Percentiles rank a stretch among this genome's conserved stretches.
phyloP scores from a whole-genome alignment of 345 rosid genomes.

The Cochlearia excelsa region DNA sequence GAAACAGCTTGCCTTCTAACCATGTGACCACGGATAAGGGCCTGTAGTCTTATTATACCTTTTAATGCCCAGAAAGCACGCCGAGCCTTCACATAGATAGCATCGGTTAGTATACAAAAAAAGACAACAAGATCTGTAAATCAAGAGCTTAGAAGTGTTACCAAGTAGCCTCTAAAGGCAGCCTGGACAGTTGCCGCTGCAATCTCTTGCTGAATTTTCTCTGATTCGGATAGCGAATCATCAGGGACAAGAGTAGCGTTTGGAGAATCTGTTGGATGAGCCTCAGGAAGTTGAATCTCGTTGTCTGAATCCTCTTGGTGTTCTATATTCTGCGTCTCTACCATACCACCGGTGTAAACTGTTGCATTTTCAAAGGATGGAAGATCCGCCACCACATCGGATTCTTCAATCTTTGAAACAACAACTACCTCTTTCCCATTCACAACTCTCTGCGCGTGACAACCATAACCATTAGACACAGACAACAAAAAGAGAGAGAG shows the following conservation, averaged over 20 bases:
- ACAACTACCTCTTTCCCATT: slow-evolving; percentile 52
- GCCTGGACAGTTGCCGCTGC: slow-evolving; percentile 82
- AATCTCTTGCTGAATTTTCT: slow-evolving; percentile 49
- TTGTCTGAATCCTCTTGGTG: slow-evolving; percentile 41
- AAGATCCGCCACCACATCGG: slow-evolving; percentile 44
- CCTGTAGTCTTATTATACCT: slow-evolving; percentile 97
- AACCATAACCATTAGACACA: slow-evolving; percentile 13
- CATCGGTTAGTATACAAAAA: slow-evolving; percentile 32
- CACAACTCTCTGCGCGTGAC: slow-evolving; percentile 44
- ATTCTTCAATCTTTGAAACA: slow-evolving; percentile 56
- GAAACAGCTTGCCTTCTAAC: slow-evolving; percentile 89
- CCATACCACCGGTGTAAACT: slow-evolving; percentile 40
- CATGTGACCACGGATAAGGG: slow-evolving; percentile 91
- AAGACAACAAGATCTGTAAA: not conserved
- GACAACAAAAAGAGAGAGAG: not conserved
- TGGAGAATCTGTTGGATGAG: slow-evolving; percentile 34
- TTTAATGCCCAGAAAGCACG: slow-evolving; percentile 88
- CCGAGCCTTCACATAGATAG: slow-evolving; percentile 67
- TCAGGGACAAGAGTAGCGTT: slow-evolving; percentile 1
- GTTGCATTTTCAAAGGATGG: slow-evolving; percentile 41
- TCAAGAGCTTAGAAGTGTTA: slow-evolving; percentile 39
- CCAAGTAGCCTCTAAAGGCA: slow-evolving; percentile 93
- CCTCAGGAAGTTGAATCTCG: slow-evolving; percentile 37
- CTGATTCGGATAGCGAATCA: slow-evolving; percentile 44
- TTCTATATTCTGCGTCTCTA: slow-evolving; percentile 46